Base-by-base conservation (phyloP, 805 yeast genomes). In the Clavispora santaluciae region DNA sequence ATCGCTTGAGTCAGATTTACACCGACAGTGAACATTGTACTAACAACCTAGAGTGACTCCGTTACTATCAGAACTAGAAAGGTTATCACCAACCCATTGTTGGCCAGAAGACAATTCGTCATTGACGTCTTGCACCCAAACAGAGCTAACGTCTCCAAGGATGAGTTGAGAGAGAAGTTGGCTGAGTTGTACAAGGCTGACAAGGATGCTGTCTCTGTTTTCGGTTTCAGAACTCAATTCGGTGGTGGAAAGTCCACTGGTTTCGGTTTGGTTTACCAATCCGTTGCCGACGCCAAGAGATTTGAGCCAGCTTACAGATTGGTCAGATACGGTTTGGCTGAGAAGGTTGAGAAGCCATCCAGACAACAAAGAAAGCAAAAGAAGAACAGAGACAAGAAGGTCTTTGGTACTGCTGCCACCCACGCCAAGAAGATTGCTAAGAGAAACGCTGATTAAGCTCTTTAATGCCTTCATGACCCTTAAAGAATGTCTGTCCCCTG, bases 201-300 rank as follows among this genome's bases (percentile, higher is more conserved):
- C 66, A 86, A 86, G 79, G 95, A 86, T 63, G 84, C 91, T 64
- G 90, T 87, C 55, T 90, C 98, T 56, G 99, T 91, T 61, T 93
- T 93, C 70, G 98, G 98, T 73, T 87, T 93, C 95, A 86, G 95
- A 83, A 93, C 98, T 65, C 95, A 88, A 76, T 93, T 79, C 75
- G 99, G 99, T 87, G 99, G 99, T 76, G 96, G 97, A 69, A 91
- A 87, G 78, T 87, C 99, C 57, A 84, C 96, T 57, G 99, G 99
- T 72, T 93, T 93, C 78, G 99, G 98, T 76, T 81, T 93, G 71
- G 86, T 93, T 67, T 93, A 93, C 91, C 91, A 88, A 85, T 86
- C 95, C 62, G 87, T 80, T 66, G 96, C 95, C 63, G 96, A 90
- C 70, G 91, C 96, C 70, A 87, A 90, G 85, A 90, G 83, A 76